These are phyloP conservation scores for Morella rubra DNA, from an alignment of 306 rosid species.

Conservation along the genomic window DNA sequence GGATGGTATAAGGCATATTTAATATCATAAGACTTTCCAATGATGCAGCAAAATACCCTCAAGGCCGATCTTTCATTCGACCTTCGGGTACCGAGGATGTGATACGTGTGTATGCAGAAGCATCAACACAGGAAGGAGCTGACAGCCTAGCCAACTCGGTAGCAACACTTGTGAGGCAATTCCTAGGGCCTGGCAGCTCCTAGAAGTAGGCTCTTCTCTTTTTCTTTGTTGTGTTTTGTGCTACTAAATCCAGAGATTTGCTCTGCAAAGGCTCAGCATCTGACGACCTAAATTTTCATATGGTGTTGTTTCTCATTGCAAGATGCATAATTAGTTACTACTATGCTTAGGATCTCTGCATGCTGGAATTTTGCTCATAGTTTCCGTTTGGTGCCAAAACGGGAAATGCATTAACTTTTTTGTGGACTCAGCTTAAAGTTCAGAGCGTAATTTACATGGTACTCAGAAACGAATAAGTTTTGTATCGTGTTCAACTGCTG, in stretches of 20 bases:
- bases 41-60: conserved; percentile 57
- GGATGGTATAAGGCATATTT: background rate
- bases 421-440: too few species aligned
- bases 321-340: background rate
- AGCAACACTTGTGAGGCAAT: conserved; percentile 61
- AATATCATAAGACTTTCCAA: conserved; percentile 26
- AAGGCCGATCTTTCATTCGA: conserved; percentile 84
- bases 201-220: background rate
- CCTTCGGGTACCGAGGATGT: conserved; percentile 98
- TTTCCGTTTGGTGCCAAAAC: too few species aligned
- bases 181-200: conserved; percentile 46
- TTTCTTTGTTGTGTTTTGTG: background rate
- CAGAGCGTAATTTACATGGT: too few species aligned
- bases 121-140: conserved; percentile 71
- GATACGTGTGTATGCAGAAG: conserved; percentile 86
- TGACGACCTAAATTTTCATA: background rate
- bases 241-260: background rate
- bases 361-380: too few species aligned
- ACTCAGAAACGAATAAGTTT: too few species aligned
- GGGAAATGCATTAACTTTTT: too few species aligned
- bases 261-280: background rate
- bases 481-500: too few species aligned
- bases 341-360: background rate
- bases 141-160: conserved; percentile 66
- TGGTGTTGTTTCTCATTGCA: background rate